Evolutionary conservation across 345 rosid species (phyloP).

Genomic region (Raphanus raphanistrum): DNA sequence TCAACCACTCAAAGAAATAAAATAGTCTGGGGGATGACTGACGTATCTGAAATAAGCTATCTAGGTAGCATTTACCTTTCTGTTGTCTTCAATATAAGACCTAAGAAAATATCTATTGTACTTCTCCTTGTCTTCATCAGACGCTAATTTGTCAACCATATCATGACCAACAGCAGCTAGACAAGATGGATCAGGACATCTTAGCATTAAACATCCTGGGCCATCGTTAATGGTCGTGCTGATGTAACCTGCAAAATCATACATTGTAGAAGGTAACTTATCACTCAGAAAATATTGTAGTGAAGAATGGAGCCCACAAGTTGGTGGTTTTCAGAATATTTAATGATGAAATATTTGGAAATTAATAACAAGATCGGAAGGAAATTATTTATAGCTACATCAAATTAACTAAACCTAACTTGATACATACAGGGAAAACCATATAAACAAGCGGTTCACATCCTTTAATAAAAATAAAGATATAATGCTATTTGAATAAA

Average conservation of each 20-base stretch:
- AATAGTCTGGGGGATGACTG: background rate
- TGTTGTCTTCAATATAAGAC: background rate
- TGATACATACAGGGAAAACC: background rate
- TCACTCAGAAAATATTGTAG: background rate
- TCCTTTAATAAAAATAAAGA: background rate
- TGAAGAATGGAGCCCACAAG: conserved; percentile 3
- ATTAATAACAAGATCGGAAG: background rate
- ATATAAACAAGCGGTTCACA: background rate
- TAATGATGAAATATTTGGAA: background rate
- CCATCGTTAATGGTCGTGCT: background rate
- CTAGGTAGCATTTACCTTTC: conserved; percentile 37
- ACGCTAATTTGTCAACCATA: background rate
- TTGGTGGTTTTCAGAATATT: background rate
- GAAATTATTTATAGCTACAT: background rate
- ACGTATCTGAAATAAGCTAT: background rate
- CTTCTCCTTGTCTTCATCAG: background rate
- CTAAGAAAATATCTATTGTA: background rate
- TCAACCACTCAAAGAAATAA: background rate
- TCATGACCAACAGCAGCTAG: background rate
- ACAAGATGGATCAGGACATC: background rate
- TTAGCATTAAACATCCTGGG: background rate
- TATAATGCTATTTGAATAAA: background rate
- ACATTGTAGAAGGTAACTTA: background rate
- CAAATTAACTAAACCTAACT: background rate
- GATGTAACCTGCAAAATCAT: conserved; percentile 47